Percentiles rank a stretch among this genome's conserved stretches.
These are phyloP conservation scores for Corchorus olitorius DNA, from an alignment of 345 rosid genomes.

Conservation along the genomic window DNA sequence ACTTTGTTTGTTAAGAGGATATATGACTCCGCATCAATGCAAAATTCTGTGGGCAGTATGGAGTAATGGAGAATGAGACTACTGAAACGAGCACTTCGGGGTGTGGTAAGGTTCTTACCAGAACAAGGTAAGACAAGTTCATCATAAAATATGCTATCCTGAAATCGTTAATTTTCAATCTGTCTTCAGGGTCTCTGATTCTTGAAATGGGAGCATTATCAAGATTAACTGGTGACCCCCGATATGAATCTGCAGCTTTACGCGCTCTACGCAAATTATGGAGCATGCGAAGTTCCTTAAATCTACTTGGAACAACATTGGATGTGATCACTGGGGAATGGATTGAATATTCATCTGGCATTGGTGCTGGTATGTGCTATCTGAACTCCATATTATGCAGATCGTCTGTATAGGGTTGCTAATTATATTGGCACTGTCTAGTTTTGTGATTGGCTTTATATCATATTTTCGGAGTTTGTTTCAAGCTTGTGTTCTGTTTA, in stretches of 20 bases:
- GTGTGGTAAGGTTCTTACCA: conserved; percentile 64
- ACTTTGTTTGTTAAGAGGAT: conserved; percentile 47
- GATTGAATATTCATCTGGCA: conserved; percentile 90
- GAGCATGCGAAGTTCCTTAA: conserved; percentile 94
- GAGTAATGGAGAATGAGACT: conserved; percentile 82
- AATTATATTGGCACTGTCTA: background rate
- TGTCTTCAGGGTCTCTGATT: conserved; percentile 74
- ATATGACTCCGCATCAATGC: conserved; percentile 55
- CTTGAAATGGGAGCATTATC: conserved; percentile 99
- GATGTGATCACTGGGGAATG: conserved; percentile 84
- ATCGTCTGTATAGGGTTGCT: conserved; percentile 18
- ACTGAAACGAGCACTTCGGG: conserved; percentile 98
- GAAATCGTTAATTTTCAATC: conserved; percentile 20
- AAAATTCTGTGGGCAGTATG: conserved; percentile 73
- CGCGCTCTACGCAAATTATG: conserved; percentile 89
- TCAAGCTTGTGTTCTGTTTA: too few relatives aligned
- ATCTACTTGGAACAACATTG: conserved; percentile 84
- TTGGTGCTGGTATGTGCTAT: conserved; percentile 81
- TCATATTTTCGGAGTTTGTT: background rate
- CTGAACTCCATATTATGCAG: conserved; percentile 10
- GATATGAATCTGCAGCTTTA: conserved; percentile 82
- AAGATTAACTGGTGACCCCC: conserved; percentile 83
- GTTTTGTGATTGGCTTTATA: background rate
- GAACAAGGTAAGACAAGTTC: conserved; percentile 12
- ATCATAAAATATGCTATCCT: conserved; percentile 21